Conservation (phyloP, 768 basidiomycete genomes). For the Royoungia palumana region DNA sequence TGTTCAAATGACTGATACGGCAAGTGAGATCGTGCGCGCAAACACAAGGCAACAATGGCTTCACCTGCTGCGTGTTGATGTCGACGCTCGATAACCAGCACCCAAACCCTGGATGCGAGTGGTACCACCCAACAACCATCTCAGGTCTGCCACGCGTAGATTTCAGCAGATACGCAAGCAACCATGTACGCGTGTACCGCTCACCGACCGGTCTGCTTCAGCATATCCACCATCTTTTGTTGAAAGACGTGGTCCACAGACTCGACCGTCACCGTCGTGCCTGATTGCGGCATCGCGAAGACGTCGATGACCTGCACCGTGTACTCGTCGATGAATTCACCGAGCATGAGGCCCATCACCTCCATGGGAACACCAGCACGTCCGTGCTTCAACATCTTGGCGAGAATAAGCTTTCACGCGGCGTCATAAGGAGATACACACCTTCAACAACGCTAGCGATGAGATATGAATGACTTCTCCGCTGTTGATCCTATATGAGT, state of each 20-base stretch:
- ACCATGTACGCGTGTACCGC: constrained; percentile 25
- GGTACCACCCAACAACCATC: constrained; percentile 99
- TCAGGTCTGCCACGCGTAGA: constrained; percentile 61
- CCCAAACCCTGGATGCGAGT: constrained; percentile 99
- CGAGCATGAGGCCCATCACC: constrained; percentile 98
- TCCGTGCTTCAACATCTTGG: constrained; percentile 97
- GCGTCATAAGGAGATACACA: constrained; percentile 28
- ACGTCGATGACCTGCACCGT: constrained; percentile 93
- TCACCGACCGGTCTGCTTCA: constrained; percentile 97
- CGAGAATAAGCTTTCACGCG: constrained; percentile 2
- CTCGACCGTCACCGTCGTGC: constrained; percentile 96
- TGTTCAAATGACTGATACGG: constrained; percentile 85
- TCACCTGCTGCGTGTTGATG: constrained; percentile 96
- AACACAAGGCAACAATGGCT: neutral
- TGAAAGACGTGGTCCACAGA: constrained; percentile 99
- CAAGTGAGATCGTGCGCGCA: constrained; percentile 11
- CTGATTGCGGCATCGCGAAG: constrained; percentile 98
- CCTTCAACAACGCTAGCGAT: constrained; percentile 94
- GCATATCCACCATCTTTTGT: constrained; percentile 96
- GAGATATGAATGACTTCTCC: constrained; percentile 97
- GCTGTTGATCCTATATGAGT: constrained; percentile 36
- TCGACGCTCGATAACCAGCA: constrained; percentile 99
- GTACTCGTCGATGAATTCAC: constrained; percentile 98
- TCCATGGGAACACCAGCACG: constrained; percentile 99
- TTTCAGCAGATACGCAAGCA: constrained; percentile 2